Evolutionary conservation across 768 basidiomycete species (phyloP).

Genomic region (Lepiota brunneoincarnata): DNA sequence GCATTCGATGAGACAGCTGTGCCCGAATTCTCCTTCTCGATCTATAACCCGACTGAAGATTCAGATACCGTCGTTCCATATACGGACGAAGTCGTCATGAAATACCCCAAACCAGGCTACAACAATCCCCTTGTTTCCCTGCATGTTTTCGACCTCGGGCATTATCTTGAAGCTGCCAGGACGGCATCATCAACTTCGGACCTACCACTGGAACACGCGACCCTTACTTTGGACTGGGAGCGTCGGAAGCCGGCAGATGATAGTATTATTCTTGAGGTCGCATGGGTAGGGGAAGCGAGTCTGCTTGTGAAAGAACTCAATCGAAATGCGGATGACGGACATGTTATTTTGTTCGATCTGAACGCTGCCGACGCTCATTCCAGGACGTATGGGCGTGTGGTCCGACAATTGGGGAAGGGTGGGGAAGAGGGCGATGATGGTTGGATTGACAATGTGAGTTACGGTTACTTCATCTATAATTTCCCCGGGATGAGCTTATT

Average conservation of each 20-base stretch:
- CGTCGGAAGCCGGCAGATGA: conserved; percentile 53
- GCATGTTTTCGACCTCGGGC: conserved; percentile 76
- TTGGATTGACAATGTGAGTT: conserved; percentile 86
- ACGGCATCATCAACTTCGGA: conserved; percentile 13
- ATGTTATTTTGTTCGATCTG: conserved; percentile 74
- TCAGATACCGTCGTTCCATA: conserved; percentile 75
- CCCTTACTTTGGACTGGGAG: conserved; percentile 65
- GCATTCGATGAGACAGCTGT: conserved; percentile 87
- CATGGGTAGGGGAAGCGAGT: conserved; percentile 78
- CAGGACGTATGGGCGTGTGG: conserved; percentile 48
- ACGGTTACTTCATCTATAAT: background rate
- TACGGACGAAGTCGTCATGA: conserved; percentile 65
- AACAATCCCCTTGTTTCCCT: conserved; percentile 83
- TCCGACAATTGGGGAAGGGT: conserved; percentile 73
- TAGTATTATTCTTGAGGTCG: conserved; percentile 77
- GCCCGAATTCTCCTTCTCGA: conserved; percentile 80
- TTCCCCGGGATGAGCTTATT: background rate
- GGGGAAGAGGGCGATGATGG: conserved; percentile 91
- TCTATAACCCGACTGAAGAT: conserved; percentile 86
- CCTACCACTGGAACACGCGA: conserved; percentile 37
- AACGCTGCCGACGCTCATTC: conserved; percentile 21
- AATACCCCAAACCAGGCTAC: conserved; percentile 89
- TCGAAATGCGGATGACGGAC: conserved; percentile 77
- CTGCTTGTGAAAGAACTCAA: conserved; percentile 87
- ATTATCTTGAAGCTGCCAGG: conserved; percentile 38